These are phyloP conservation scores for Ajuga chamaepitys DNA, from an alignment of 257 asterid species.

Conservation along the genomic window DNA sequence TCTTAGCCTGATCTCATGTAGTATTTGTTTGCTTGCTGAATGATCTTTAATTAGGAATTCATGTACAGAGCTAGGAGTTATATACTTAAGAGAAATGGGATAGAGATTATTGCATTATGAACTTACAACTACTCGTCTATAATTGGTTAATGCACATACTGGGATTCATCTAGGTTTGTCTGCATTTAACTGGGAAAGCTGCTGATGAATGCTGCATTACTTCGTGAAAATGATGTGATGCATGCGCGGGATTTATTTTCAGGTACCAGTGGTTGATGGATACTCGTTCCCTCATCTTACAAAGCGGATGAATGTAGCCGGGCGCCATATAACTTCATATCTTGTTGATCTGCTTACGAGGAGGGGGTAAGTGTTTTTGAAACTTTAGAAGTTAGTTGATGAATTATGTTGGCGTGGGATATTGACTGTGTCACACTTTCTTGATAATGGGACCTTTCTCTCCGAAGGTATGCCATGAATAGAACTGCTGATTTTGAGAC, in stretches of 20 bases:
- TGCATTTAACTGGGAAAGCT: constrained; percentile 1
- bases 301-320: constrained; percentile 93
- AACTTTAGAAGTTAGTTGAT: constrained; percentile 2
- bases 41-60: background rate
- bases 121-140: background rate
- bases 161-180: background rate
- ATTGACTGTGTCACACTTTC: constrained; percentile 5
- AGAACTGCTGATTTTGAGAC: constrained; percentile 91
- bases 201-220: background rate
- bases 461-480: constrained; percentile 86
- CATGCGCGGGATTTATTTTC: constrained; percentile 9
- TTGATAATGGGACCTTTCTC: constrained; percentile 14
- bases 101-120: background rate
- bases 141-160: background rate
- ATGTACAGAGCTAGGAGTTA: background rate
- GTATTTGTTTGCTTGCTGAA: constrained; percentile 11
- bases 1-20: constrained; percentile 1
- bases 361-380: constrained; percentile 63
- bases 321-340: constrained; percentile 91
- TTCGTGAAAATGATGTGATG: constrained; percentile 11
- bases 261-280: constrained; percentile 99
- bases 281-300: constrained; percentile 98
- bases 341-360: constrained; percentile 84
- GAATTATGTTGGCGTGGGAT: constrained; percentile 8
- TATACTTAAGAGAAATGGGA: background rate